Percentiles rank a stretch among this genome's conserved stretches.
Conservation (phyloP, 2,329 filamentous ascomycete species). For the Arthrobotrys sinensis region DNA sequence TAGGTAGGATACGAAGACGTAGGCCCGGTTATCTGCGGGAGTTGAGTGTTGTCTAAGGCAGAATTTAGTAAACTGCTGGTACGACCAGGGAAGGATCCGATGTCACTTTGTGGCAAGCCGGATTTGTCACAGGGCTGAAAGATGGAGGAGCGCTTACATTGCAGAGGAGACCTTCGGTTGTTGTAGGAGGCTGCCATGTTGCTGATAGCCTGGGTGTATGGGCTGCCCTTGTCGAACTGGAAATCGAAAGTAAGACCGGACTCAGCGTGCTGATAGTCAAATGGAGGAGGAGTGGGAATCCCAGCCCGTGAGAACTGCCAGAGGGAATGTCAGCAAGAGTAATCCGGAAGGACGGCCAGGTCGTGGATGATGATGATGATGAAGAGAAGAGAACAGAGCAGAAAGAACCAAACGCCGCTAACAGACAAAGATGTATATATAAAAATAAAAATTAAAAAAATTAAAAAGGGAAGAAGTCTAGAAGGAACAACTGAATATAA, state of each 20-base stretch:
- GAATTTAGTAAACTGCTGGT: constrained; percentile 33
- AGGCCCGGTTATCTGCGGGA: constrained; percentile 60
- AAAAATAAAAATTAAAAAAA: constrained; percentile 12
- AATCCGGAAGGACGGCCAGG: constrained; percentile 26
- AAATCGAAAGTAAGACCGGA: constrained; percentile 57
- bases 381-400: constrained; percentile 32
- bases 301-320: constrained; percentile 60
- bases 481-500: constrained; percentile 4
- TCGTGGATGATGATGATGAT: constrained; percentile 20
- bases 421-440: constrained; percentile 17
- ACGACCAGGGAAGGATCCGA: constrained; percentile 43
- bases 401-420: constrained; percentile 38
- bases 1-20: constrained; percentile 56
- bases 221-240: constrained; percentile 57
- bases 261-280: constrained; percentile 57
- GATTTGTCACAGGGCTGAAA: constrained; percentile 57
- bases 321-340: constrained; percentile 56
- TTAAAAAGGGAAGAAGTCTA: neutral
- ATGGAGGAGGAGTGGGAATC: constrained; percentile 60
- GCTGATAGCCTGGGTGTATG: constrained; percentile 56
- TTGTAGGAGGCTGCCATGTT: constrained; percentile 60
- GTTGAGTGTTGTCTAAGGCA: constrained; percentile 59
- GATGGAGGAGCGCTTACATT: constrained; percentile 55
- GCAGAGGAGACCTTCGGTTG: constrained; percentile 57
- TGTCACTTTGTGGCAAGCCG: constrained; percentile 47